Conservation (phyloP, 768 basidiomycete species). For the Megacollybia marginata region DNA sequence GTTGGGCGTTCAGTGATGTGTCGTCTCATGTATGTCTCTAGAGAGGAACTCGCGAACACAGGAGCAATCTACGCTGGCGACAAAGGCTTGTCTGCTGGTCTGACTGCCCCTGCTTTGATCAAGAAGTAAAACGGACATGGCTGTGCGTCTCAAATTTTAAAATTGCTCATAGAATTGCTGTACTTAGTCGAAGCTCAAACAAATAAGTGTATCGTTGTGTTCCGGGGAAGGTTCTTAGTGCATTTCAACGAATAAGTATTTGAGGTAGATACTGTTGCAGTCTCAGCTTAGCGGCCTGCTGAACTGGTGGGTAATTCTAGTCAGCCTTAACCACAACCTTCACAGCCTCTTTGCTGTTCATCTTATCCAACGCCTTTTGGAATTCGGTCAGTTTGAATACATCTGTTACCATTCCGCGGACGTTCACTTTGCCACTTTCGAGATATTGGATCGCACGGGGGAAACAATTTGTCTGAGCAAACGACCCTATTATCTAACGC, state of each 20-base stretch:
- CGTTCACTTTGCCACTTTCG: conserved; percentile 52
- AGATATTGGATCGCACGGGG: conserved; percentile 63
- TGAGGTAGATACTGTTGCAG: too few species aligned
- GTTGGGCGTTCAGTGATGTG: conserved; percentile 4
- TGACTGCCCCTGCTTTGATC: conserved; percentile 61
- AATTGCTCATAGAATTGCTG: too few species aligned
- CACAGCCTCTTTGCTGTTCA: conserved; percentile 48
- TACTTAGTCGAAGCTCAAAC: too few species aligned
- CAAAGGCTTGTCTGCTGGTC: conserved; percentile 74
- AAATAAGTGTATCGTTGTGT: too few species aligned
- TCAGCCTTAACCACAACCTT: conserved; percentile 43
- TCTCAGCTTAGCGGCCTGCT: too few species aligned
- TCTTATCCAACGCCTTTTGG: conserved; percentile 58
- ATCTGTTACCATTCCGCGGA: conserved; percentile 61
- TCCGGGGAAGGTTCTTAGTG: too few species aligned
- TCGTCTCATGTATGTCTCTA: conserved; percentile 18
- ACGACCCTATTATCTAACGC: conserved; percentile 56
- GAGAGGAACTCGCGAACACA: conserved; percentile 67
- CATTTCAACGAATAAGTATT: too few species aligned
- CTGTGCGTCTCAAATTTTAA: too few species aligned
- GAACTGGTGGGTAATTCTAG: not conserved
- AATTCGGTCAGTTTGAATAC: conserved; percentile 51
- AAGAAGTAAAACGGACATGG: conserved; percentile 40
- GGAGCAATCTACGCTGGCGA: conserved; percentile 69
- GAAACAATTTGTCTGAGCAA: conserved; percentile 64